Conservation (phyloP, 2,329 filamentous ascomycete genomes). For the Lasiodiplodia theobromae region DNA sequence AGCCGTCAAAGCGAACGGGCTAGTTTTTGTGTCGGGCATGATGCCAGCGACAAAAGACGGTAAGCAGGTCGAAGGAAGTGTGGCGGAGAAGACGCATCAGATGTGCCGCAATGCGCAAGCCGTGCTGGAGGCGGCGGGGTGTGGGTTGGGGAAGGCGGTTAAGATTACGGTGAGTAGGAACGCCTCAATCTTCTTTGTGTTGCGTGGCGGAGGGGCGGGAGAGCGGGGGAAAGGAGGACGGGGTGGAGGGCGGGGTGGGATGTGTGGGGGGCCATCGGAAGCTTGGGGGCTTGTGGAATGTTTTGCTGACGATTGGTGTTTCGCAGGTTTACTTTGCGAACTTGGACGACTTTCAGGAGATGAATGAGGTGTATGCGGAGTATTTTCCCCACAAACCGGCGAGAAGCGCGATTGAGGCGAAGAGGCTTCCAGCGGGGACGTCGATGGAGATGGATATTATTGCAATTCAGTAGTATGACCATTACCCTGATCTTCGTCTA, state of each 20-base stretch:
- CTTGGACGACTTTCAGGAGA: conserved; percentile 8
- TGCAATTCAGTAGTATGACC: background rate
- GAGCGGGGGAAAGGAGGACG: too few species aligned
- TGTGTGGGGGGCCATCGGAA: too few species aligned
- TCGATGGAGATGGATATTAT: conserved; percentile 18
- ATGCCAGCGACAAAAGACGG: background rate
- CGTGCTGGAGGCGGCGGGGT: background rate
- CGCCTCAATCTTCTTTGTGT: too few species aligned
- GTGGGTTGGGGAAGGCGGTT: background rate
- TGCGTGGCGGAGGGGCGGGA: too few species aligned
- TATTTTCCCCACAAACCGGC: conserved; percentile 12
- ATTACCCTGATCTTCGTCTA: too few species aligned
- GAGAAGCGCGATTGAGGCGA: conserved; percentile 12
- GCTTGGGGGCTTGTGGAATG: too few species aligned
- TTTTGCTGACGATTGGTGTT: background rate
- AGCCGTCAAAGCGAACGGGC: background rate
- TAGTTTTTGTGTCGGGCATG: background rate
- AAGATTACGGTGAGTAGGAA: background rate
- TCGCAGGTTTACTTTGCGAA: background rate
- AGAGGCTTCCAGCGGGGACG: background rate
- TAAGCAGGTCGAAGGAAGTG: background rate
- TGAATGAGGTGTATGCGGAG: background rate
- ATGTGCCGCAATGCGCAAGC: background rate
- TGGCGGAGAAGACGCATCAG: conserved; percentile 4
- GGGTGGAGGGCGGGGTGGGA: too few species aligned